phyloP scores from a whole-genome alignment of 2,329 filamentous ascomycete genomes.

The Colletotrichum simmondsii region DNA sequence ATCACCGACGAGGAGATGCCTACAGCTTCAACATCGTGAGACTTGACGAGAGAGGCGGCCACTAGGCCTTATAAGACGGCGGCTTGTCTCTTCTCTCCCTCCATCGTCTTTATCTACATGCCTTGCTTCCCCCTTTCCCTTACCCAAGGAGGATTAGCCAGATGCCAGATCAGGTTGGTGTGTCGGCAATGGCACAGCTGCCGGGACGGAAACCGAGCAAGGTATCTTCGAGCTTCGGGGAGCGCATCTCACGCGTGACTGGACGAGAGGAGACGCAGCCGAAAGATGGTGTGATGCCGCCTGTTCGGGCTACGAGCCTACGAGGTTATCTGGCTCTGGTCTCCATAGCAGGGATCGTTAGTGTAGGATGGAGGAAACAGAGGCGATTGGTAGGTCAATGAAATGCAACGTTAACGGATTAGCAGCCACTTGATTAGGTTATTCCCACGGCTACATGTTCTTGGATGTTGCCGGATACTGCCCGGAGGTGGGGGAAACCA shows the following conservation, averaged over 20 bases:
- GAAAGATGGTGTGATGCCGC: slow-evolving; percentile 7
- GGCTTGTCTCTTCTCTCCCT: background rate
- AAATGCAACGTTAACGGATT: background rate
- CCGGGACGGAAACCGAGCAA: background rate
- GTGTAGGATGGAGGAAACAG: background rate
- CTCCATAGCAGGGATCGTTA: background rate
- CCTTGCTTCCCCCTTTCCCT: background rate
- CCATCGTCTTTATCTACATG: background rate
- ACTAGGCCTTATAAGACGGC: slow-evolving; percentile 23
- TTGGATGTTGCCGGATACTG: background rate
- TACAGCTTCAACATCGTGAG: slow-evolving; percentile 2
- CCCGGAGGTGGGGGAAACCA: background rate
- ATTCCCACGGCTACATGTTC: background rate
- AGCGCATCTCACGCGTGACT: background rate
- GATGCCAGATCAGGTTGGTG: background rate
- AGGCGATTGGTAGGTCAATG: background rate
- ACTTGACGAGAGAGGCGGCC: background rate
- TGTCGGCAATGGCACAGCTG: slow-evolving; percentile 9
- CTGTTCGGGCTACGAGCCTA: slow-evolving; percentile 12
- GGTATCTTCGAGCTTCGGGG: background rate
- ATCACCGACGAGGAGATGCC: slow-evolving; percentile 22
- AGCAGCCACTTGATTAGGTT: background rate
- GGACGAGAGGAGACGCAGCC: background rate
- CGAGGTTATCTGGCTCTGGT: background rate
- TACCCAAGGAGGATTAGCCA: background rate